Base-by-base conservation (phyloP, 805 yeast genomes). In the Candida patagonica region DNA sequence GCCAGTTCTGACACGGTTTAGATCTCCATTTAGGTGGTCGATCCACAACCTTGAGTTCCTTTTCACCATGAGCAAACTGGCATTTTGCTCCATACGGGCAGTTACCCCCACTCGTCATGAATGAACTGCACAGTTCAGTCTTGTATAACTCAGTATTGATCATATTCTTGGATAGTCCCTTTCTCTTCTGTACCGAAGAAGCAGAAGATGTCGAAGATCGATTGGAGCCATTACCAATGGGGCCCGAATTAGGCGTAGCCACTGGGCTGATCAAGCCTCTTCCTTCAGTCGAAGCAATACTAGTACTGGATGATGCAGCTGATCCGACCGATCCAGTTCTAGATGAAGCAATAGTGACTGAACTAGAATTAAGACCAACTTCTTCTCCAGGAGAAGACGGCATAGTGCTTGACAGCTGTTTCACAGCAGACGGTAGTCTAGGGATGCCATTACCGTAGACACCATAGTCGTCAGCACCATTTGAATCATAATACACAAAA, bases 21-120 rank as follows among this genome's bases (percentile, higher is more conserved):
- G 95, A 83, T 56, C 94, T 76, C 81, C 89, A 87, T 55, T 86
- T 87, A 40, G 78, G 75, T 8, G 87, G 79, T 44, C 89, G 70
- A 44, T 76, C 79, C 33, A 85, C 78, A 9, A 61, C 50, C 59
- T 84, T 84, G 51, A 87, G 66, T 59, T 87, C 96, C 40, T 71
- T 63, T 29, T 73, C 68, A 15, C 96, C 96, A 56, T 87, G 96
- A 5, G 96, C 96, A 69, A 87, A 87, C 63, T 87, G 96, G 60
- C 96, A 87, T 65, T 87, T 87, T 48, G 73, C 71, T 2, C 94
- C 95, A 57, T 87, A 87, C 12, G 94, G 95, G 59, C 96, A 87
- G 38, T 59, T 54, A 19, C 83, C 82, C 19, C 77, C 76, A 48
- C 75, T 71, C 51, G 73, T 76, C 55, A 76, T 73, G 57, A 70